Conservation (phyloP, 495 filamentous ascomycete genomes). For the Bombardia bombarda region DNA sequence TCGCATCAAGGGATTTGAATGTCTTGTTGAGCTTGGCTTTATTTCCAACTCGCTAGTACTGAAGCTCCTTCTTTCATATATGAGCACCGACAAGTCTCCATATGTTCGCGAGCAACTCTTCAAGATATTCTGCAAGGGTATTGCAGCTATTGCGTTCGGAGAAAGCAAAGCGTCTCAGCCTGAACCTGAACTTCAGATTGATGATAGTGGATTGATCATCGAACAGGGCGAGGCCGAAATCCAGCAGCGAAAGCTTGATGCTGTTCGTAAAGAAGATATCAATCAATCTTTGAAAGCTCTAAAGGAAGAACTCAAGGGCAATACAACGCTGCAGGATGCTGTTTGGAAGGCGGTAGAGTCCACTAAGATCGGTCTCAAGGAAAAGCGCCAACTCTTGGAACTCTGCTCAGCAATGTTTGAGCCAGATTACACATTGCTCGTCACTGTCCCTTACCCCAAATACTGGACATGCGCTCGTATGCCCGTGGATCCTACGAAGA, state of each 20-base stretch:
- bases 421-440: constrained; percentile 49
- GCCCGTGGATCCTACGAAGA: too few species aligned
- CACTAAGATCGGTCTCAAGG: constrained; percentile 52
- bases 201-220: constrained; percentile 63
- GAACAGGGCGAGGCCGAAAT: constrained; percentile 58
- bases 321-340: constrained; percentile 55
- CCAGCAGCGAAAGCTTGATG: constrained; percentile 57
- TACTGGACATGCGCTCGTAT: constrained; percentile 63
- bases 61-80: constrained; percentile 58
- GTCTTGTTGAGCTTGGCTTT: constrained; percentile 69
- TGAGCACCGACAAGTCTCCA: constrained; percentile 73
- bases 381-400: constrained; percentile 70
- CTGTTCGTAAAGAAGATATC: constrained; percentile 68
- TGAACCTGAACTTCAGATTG: constrained; percentile 16
- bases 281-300: constrained; percentile 67
- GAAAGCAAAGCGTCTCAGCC: constrained; percentile 35
- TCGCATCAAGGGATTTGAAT: constrained; percentile 75
- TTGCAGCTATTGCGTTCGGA: constrained; percentile 77
- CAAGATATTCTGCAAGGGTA: constrained; percentile 55
- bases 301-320: constrained; percentile 57
- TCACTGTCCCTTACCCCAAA: constrained; percentile 60
- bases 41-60: constrained; percentile 54
- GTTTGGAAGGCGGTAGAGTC: constrained; percentile 76
- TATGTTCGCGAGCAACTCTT: constrained; percentile 67
- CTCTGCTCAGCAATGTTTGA: constrained; percentile 69